A percentile compares a stretch with the other conserved stretches of the same genome.
Conservation (phyloP, 345 rosid species). For the Eutrema yunnanense region DNA sequence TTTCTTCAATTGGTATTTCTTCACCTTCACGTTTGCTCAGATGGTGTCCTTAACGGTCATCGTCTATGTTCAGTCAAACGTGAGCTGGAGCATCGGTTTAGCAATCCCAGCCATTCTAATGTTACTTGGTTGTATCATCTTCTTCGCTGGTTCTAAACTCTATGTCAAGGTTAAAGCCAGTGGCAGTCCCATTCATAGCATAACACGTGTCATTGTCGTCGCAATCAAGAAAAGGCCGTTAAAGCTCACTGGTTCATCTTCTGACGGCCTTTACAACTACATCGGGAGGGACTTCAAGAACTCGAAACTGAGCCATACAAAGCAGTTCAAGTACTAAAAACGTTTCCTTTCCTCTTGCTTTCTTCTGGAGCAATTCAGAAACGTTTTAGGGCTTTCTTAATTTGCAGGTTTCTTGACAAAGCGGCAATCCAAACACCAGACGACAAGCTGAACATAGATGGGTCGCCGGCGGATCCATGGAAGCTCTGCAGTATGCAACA, state of each 20-base stretch:
- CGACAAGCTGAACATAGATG: constrained; percentile 42
- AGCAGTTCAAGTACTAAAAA: constrained; percentile 26
- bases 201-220: constrained; percentile 39
- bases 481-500: constrained; percentile 61
- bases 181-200: constrained; percentile 67
- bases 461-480: constrained; percentile 51
- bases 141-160: constrained; percentile 54
- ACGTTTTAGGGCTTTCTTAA: background rate
- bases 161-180: constrained; percentile 65
- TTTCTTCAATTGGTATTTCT: constrained; percentile 85
- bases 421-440: constrained; percentile 44
- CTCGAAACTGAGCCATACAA: constrained; percentile 29
- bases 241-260: constrained; percentile 23
- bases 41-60: constrained; percentile 65
- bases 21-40: constrained; percentile 72
- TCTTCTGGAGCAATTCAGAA: background rate
- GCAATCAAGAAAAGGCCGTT: constrained; percentile 49
- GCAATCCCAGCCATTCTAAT: constrained; percentile 65
- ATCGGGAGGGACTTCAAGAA: constrained; percentile 20
- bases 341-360: background rate
- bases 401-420: constrained; percentile 50
- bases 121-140: constrained; percentile 53
- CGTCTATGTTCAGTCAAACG: constrained; percentile 63
- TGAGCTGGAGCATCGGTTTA: constrained; percentile 74
- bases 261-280: constrained; percentile 22